Evolutionary conservation across 1,139 yeast species (phyloP).

Genomic region (Candida albicans): DNA sequence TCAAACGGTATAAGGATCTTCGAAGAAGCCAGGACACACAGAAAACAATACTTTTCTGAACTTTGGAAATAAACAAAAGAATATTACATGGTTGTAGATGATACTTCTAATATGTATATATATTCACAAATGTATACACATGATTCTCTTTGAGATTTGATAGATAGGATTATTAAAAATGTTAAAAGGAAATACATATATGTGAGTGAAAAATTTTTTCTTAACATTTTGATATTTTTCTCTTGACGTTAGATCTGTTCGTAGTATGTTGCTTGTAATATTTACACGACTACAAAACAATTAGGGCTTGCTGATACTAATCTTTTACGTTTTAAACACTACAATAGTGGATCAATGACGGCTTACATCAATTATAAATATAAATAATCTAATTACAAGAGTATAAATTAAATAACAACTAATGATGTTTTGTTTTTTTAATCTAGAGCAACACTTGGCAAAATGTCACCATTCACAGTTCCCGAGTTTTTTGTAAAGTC

Average conservation of each 20-base stretch:
- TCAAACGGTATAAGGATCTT: slow-evolving; percentile 56
- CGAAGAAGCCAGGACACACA: slow-evolving; percentile 55
- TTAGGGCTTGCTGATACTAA: too few relatives aligned
- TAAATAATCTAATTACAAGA: background rate
- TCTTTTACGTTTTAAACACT: too few relatives aligned
- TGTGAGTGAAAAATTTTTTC: too few relatives aligned
- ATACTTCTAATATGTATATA: background rate
- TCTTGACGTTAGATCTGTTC: too few relatives aligned
- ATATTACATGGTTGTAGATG: background rate
- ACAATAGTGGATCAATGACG: too few relatives aligned
- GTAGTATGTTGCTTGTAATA: too few relatives aligned
- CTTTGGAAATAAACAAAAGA: background rate
- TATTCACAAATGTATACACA: background rate
- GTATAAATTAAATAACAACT: background rate
- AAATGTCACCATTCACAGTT: slow-evolving; percentile 25
- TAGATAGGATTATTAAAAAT: too few relatives aligned
- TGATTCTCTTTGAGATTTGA: background rate
- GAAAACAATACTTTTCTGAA: background rate
- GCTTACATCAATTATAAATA: too few relatives aligned
- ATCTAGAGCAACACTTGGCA: slow-evolving; percentile 36
- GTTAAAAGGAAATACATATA: too few relatives aligned
- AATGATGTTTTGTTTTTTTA: slow-evolving; percentile 13
- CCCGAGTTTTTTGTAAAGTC: slow-evolving; percentile 39
- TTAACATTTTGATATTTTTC: too few relatives aligned
- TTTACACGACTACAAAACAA: too few relatives aligned